Conservation (phyloP, 2,329 filamentous ascomycete genomes). For the Pseudomassariella vexata region DNA sequence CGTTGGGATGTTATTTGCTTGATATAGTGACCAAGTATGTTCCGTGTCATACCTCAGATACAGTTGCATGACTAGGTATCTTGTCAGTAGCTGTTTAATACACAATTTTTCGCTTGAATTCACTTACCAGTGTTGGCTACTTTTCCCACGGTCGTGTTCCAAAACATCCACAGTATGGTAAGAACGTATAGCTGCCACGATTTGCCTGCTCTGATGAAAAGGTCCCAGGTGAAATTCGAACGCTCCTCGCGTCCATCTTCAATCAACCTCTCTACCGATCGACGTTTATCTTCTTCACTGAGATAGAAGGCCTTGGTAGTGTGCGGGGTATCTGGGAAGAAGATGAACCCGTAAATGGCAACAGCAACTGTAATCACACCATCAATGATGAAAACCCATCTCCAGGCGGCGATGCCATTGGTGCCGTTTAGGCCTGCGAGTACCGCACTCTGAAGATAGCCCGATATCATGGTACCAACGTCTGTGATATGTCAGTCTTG, state of each 20-base stretch:
- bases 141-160: constrained; percentile 21
- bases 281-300: constrained; percentile 26
- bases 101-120: too few species aligned
- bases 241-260: constrained; percentile 19
- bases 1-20: constrained; percentile 23
- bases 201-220: constrained; percentile 14
- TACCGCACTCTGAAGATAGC: constrained; percentile 46
- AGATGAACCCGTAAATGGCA: constrained; percentile 42
- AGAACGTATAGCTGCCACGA: constrained; percentile 22
- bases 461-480: constrained; percentile 54
- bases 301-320: constrained; percentile 30
- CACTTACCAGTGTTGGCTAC: constrained; percentile 22
- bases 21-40: constrained; percentile 19
- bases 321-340: constrained; percentile 44
- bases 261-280: constrained; percentile 30
- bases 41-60: constrained; percentile 20
- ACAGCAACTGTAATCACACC: constrained; percentile 48
- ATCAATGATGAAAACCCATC: constrained; percentile 39
- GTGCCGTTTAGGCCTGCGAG: constrained; percentile 33
- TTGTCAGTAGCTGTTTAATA: too few species aligned
- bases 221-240: constrained; percentile 15
- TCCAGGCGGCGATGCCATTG: constrained; percentile 43
- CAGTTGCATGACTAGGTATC: constrained; percentile 20
- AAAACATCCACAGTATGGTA: constrained; percentile 21
- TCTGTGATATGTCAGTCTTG: too few species aligned